Evolutionary conservation across 1,284 basidiomycete genomes (phyloP).

Genomic region (Melampsora americana): DNA sequence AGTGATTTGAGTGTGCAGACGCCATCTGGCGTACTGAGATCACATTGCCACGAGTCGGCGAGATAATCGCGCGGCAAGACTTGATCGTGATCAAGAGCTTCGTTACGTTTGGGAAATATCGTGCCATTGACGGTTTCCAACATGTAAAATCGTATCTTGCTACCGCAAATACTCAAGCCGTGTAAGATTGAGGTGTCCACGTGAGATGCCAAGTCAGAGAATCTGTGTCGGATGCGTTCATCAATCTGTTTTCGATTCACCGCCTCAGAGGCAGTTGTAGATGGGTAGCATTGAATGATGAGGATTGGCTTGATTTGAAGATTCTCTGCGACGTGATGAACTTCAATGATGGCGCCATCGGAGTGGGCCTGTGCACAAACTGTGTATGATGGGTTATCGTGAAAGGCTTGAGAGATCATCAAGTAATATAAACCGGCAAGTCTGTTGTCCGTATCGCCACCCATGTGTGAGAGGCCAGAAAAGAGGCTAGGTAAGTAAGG

Average conservation of each 20-base stretch:
- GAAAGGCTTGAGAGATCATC: constrained; percentile 15
- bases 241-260: constrained; percentile 30
- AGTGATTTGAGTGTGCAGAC: constrained; percentile 20
- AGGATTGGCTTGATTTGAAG: constrained; percentile 11
- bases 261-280: neutral
- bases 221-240: constrained; percentile 17
- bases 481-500: neutral
- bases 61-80: constrained; percentile 21
- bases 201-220: constrained; percentile 12
- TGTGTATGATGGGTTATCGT: constrained; percentile 14
- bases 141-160: constrained; percentile 33
- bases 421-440: constrained; percentile 8
- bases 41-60: constrained; percentile 20
- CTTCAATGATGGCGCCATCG: constrained; percentile 5
- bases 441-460: neutral
- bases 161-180: constrained; percentile 22
- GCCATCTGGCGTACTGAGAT: constrained; percentile 16
- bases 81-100: neutral
- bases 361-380: constrained; percentile 5
- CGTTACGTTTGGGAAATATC: constrained; percentile 15
- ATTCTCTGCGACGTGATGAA: constrained; percentile 4
- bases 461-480: neutral
- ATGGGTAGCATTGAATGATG: constrained; percentile 14
- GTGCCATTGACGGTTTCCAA: constrained; percentile 9
- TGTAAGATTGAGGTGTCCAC: constrained; percentile 18